These are phyloP conservation scores for Fusarium xyrophilum DNA, from an alignment of 2,329 filamentous ascomycete genomes.

Conservation along the genomic window DNA sequence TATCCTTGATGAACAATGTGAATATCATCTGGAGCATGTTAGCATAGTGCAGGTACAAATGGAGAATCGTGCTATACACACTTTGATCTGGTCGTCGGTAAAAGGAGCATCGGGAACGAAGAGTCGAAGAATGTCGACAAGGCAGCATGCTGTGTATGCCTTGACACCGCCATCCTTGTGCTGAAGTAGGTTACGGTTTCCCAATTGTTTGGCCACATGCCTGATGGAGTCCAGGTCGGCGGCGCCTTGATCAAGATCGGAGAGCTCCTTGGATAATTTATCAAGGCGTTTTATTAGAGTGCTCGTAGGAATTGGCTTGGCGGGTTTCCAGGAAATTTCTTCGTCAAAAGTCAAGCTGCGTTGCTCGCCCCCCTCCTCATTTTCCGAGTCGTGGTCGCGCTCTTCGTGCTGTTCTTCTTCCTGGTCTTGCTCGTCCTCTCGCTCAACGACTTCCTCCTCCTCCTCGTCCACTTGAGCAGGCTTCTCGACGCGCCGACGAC, in stretches of 20 bases:
- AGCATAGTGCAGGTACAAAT: constrained; percentile 20
- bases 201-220: constrained; percentile 84
- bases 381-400: constrained; percentile 27
- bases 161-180: constrained; percentile 95
- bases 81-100: constrained; percentile 88
- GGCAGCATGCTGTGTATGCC: constrained; percentile 85
- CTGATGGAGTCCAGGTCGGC: constrained; percentile 82
- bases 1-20: constrained; percentile 81
- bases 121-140: constrained; percentile 91
- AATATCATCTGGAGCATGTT: constrained; percentile 80
- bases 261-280: constrained; percentile 80
- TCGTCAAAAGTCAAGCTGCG: constrained; percentile 78
- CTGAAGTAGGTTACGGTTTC: constrained; percentile 78
- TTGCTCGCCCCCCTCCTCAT: constrained; percentile 41
- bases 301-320: constrained; percentile 83
- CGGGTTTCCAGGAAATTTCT: constrained; percentile 87
- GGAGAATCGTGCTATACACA: constrained; percentile 46
- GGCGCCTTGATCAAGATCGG: constrained; percentile 85
- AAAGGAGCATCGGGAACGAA: constrained; percentile 96
- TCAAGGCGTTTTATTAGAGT: constrained; percentile 84
- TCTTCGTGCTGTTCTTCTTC: constrained; percentile 24
- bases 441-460: constrained; percentile 40
- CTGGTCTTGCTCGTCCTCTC: constrained; percentile 34
- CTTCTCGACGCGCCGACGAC: constrained; percentile 47
- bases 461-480: constrained; percentile 42